Percentiles rank a stretch among this genome's conserved stretches.
Evolutionary conservation across 306 rosid genomes (phyloP).

Genomic region (Quercus aquifolioides): DNA sequence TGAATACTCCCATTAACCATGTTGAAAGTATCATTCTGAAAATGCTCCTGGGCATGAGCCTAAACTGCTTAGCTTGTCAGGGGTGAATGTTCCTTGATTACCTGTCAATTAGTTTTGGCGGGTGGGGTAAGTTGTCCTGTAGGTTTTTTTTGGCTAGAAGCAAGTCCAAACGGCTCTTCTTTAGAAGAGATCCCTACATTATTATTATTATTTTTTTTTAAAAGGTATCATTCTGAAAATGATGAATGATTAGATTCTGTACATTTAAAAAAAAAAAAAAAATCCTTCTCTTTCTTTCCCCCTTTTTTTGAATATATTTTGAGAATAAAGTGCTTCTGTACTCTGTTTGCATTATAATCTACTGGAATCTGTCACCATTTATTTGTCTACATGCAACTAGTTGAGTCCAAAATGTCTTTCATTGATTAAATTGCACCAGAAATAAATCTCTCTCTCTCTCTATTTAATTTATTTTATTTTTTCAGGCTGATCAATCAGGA

Average conservation of each 20-base stretch:
- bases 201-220: too few relatives aligned
- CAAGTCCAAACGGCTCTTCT: too few relatives aligned
- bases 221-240: background rate
- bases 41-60: background rate
- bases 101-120: too few relatives aligned
- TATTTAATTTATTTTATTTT: background rate
- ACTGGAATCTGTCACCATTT: background rate
- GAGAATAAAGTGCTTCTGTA: background rate
- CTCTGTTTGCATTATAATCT: background rate
- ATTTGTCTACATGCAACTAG: too few relatives aligned
- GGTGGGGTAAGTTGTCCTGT: too few relatives aligned
- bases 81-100: too few relatives aligned
- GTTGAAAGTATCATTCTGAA: background rate
- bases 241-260: background rate
- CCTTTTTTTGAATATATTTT: background rate
- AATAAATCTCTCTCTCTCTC: background rate
- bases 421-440: background rate
- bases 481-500: slow-evolving; percentile 79
- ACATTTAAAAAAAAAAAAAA: background rate
- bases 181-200: too few relatives aligned
- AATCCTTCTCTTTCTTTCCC: background rate
- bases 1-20: background rate
- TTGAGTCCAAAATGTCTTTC: background rate
- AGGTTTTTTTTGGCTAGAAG: too few relatives aligned
- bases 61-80: too few relatives aligned